Evolutionary conservation across 768 basidiomycete genomes (phyloP), one percentile per base, ranked within the genome.

Genomic region (Macrolepiota albuminosa): DNA sequence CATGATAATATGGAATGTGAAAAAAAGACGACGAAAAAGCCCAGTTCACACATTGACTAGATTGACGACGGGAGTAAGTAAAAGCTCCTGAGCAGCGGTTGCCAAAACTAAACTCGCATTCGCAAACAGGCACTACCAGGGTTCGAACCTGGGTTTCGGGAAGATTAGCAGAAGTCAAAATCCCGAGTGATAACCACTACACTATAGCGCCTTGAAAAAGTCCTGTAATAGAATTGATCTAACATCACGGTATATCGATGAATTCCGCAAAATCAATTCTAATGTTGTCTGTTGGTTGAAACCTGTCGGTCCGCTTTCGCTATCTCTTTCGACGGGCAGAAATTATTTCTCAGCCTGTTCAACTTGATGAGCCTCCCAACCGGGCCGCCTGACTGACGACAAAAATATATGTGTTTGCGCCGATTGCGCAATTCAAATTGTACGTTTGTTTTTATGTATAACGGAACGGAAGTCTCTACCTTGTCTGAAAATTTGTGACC

Each of bases 131-230:
- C 58, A 13, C 56, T 63, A 60, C 62, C 62, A 63, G 59, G 62
- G 62, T 60, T 63, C 59, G 62, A 63, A 63, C 62, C 62, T 63
- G 62, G 62, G 59, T 63, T 60, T 42, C 62, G 62, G 59, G 62
- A 63, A 59, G 33, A 52, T 45, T 3, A 6, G 0, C 0, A n/a
- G 0, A 4, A 16, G 2, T 63, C 62, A 63, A 63, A 63, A 63
- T 63, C 62, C 62, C 62, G 62, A 63, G 62, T 63, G 62, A 63
- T 63, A 60, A 63, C 62, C 62, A 57, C 62, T 63, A 63, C 62
- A 63, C 62, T 60, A 63, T 60, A 63, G 52, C 24, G 58, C 62
- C 62, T 26, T 18, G 18, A 42, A 1, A 16, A 0, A 6, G 6
- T 1, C 18, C 16, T 40, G 9, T 16, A 4, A 1, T 16, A 40